These are phyloP conservation scores for Aegilops longissima DNA, from an alignment of 176 grass and related monocot species.

Conservation along the genomic window DNA sequence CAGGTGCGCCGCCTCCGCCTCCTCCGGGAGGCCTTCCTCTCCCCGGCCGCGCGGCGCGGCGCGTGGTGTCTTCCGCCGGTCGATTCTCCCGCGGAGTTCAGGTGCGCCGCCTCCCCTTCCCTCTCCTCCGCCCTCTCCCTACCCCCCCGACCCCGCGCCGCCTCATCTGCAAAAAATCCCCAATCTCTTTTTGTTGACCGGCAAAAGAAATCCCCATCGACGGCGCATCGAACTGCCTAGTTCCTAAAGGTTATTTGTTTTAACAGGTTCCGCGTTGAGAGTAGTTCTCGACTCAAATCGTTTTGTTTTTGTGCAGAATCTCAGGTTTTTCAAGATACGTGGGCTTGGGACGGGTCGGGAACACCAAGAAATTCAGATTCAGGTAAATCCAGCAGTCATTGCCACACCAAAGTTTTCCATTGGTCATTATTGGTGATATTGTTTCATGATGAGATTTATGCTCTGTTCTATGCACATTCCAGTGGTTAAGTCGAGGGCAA, in stretches of 20 bases:
- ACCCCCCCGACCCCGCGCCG: too few species aligned
- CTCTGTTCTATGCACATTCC: background rate
- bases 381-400: background rate
- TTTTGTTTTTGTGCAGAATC: background rate
- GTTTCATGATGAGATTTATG: background rate
- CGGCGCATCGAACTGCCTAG: background rate
- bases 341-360: conserved; percentile 1
- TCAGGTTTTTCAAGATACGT: background rate
- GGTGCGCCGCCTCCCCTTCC: background rate
- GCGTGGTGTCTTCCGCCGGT: too few species aligned
- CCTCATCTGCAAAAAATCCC: too few species aligned
- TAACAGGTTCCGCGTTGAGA: background rate
- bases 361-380: background rate
- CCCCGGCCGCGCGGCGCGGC: too few species aligned
- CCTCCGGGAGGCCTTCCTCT: too few species aligned
- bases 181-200: background rate
- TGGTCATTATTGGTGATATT: background rate
- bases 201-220: background rate
- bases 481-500: background rate
- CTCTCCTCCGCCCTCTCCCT: too few species aligned
- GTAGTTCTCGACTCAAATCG: background rate
- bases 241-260: background rate
- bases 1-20: background rate
- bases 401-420: background rate
- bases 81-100: too few species aligned